Conservation (phyloP, 1,284 basidiomycete genomes). For the Ustilago xerochloae region DNA sequence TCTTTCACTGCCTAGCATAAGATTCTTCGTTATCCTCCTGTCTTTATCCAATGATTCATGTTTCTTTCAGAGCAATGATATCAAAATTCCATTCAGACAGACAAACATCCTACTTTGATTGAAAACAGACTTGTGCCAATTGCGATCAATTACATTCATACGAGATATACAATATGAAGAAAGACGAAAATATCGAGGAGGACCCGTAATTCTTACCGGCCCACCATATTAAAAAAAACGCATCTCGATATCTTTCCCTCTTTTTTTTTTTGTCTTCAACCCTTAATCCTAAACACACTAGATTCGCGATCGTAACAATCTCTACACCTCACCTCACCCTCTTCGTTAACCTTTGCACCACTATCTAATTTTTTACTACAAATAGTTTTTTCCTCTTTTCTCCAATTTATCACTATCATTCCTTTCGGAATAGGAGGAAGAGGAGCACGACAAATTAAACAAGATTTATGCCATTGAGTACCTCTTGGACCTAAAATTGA, state of each 20-base stretch:
- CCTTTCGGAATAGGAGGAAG: not conserved
- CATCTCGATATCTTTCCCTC: not conserved
- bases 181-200: constrained; percentile 1
- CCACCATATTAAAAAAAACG: not conserved
- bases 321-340: constrained; percentile 54
- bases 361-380: constrained; percentile 55
- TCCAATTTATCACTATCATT: not conserved
- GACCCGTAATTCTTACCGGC: not conserved
- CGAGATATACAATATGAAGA: not conserved
- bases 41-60: too few relatives aligned
- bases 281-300: constrained; percentile 13
- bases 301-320: constrained; percentile 50
- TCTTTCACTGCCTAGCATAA: too few relatives aligned
- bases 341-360: constrained; percentile 50
- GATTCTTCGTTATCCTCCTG: too few relatives aligned
- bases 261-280: not conserved
- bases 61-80: not conserved
- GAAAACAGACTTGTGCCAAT: not conserved
- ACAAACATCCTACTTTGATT: not conserved
- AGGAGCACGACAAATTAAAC: constrained; percentile 44
- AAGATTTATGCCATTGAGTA: constrained; percentile 50
- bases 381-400: not conserved
- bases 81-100: not conserved
- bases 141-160: not conserved
- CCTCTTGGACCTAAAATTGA: constrained; percentile 49